Evolutionary conservation across 257 asterid genomes (phyloP).

Genomic region (Plantago ovata): DNA sequence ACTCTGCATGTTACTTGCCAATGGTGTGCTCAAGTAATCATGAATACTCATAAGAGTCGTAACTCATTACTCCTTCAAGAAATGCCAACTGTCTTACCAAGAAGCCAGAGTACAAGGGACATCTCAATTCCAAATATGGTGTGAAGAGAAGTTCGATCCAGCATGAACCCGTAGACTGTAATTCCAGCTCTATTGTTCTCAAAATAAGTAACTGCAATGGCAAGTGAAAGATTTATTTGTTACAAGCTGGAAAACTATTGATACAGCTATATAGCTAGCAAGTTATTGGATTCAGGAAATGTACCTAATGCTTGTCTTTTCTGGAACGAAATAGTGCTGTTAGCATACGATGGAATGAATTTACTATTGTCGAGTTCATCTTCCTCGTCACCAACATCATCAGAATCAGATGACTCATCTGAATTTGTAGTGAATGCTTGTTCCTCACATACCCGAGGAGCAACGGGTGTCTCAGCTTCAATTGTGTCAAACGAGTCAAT

Average conservation of each 20-base stretch:
- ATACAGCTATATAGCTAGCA: background rate
- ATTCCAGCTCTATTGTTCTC: conserved; percentile 91
- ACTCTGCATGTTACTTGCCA: background rate
- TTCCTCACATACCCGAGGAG: conserved; percentile 12
- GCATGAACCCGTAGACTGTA: conserved; percentile 83
- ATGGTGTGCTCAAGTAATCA: conserved; percentile 12
- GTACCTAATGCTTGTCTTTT: conserved; percentile 90
- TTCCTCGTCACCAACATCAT: conserved; percentile 91
- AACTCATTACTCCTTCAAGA: conserved; percentile 34
- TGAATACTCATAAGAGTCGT: too few species aligned
- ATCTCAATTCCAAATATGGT: conserved; percentile 79
- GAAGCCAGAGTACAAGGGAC: conserved; percentile 85
- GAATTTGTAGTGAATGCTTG: conserved; percentile 24
- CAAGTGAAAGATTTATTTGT: too few species aligned
- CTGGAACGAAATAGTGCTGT: conserved; percentile 84
- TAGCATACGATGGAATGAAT: conserved; percentile 50
- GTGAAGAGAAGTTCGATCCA: conserved; percentile 76
- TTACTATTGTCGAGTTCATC: conserved; percentile 75
- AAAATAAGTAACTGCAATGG: conserved; percentile 67
- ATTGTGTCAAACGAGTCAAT: conserved; percentile 60
- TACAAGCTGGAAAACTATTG: background rate
- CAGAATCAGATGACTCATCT: conserved; percentile 47
- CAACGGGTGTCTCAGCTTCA: conserved; percentile 49
- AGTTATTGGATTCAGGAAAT: conserved; percentile 1
- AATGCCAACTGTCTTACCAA: conserved; percentile 80